Evolutionary conservation across 176 grass and related monocot species (phyloP).

Genomic region (Oryza meridionalis): DNA sequence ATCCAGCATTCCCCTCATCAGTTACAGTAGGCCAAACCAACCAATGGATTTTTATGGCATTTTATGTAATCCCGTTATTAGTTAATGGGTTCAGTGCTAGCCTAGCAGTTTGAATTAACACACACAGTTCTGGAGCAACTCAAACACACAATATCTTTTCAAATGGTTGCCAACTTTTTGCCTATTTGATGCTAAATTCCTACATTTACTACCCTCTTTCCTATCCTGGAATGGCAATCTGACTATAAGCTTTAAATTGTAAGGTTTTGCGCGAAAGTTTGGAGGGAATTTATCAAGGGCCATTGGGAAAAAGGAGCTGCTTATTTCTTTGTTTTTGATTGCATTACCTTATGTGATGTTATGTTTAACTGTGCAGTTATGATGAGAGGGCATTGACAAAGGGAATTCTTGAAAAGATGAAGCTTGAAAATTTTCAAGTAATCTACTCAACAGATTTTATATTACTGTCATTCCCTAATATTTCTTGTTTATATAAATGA

Average conservation of each 20-base stretch:
- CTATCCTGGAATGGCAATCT: not conserved
- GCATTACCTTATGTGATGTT: not conserved
- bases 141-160: not conserved
- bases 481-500: slow-evolving; percentile 28
- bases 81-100: slow-evolving; percentile 13
- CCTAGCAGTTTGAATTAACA: slow-evolving; percentile 12
- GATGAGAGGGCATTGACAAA: slow-evolving; percentile 76
- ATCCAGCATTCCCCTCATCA: slow-evolving; percentile 1
- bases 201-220: not conserved
- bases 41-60: slow-evolving; percentile 19
- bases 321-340: slow-evolving; percentile 7
- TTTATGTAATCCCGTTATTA: not conserved
- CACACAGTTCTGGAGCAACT: not conserved
- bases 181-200: not conserved
- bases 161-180: slow-evolving; percentile 13
- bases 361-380: slow-evolving; percentile 56
- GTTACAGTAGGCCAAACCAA: not conserved
- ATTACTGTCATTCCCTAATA: slow-evolving; percentile 20
- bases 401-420: slow-evolving; percentile 79
- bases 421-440: slow-evolving; percentile 96
- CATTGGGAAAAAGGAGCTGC: not conserved
- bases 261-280: not conserved
- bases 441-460: slow-evolving; percentile 29
- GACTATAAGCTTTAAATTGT: not conserved
- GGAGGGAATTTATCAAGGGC: not conserved